phyloP scores from a whole-genome alignment of 2,329 filamentous ascomycete species.

The Ophiostoma sp. region DNA sequence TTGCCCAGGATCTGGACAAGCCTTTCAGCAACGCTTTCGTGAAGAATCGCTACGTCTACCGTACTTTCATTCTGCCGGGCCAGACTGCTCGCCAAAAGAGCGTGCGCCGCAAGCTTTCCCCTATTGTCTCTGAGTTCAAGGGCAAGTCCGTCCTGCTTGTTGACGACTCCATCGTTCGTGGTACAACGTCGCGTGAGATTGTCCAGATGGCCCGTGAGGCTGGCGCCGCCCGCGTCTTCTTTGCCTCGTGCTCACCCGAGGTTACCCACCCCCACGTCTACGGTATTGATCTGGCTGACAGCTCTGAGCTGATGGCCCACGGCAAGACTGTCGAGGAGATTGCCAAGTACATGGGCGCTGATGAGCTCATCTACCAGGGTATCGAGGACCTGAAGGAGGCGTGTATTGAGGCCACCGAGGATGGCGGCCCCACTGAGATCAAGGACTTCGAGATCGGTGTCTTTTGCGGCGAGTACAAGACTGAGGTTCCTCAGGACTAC shows the following conservation, averaged over 20 bases:
- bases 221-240: conserved; percentile 40
- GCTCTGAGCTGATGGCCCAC: conserved; percentile 28
- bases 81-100: conserved; percentile 77
- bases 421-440: conserved; percentile 40
- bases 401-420: conserved; percentile 63
- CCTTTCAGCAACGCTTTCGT: conserved; percentile 78
- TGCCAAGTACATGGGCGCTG: conserved; percentile 40
- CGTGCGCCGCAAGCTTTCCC: conserved; percentile 82
- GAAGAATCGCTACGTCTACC: conserved; percentile 84
- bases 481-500: conserved; percentile 71
- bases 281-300: conserved; percentile 45
- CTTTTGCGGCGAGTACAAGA: conserved; percentile 83
- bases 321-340: conserved; percentile 39
- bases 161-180: conserved; percentile 60
- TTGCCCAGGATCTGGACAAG: conserved; percentile 70
- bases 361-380: conserved; percentile 52
- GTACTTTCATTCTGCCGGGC: conserved; percentile 71
- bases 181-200: conserved; percentile 64
- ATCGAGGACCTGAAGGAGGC: conserved; percentile 75
- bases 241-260: conserved; percentile 76
- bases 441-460: conserved; percentile 80
- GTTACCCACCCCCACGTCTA: conserved; percentile 78
- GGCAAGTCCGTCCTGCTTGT: conserved; percentile 76
- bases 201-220: conserved; percentile 42
- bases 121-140: conserved; percentile 79